Percentiles rank a stretch among this genome's conserved stretches.
Conservation (phyloP, 2,329 filamentous ascomycete genomes). For the Lojkania enalia region DNA sequence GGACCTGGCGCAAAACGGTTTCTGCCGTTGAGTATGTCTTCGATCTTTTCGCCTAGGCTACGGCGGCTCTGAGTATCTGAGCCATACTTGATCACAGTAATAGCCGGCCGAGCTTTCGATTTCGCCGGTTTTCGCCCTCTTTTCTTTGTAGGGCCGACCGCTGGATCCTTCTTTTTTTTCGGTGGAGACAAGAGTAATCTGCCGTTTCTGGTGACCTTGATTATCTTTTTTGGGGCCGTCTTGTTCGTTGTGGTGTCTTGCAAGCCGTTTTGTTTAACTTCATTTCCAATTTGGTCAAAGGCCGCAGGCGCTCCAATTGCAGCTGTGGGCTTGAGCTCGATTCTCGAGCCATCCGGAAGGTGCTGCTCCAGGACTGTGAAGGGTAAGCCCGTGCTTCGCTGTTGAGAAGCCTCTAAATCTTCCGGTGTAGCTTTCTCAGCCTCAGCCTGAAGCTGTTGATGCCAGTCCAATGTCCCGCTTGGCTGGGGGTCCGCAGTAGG, state of each 20-base stretch:
- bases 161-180: constrained; percentile 28
- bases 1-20: constrained; percentile 21
- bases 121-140: constrained; percentile 26
- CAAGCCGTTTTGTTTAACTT: too few relatives aligned
- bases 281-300: too few relatives aligned
- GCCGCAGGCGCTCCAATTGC: too few relatives aligned
- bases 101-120: constrained; percentile 32
- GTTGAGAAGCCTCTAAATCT: too few relatives aligned
- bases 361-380: too few relatives aligned
- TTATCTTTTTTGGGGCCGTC: constrained; percentile 36
- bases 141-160: constrained; percentile 52
- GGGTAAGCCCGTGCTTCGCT: too few relatives aligned
- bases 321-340: background rate
- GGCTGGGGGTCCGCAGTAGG: background rate
- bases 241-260: too few relatives aligned
- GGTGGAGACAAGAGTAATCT: constrained; percentile 49
- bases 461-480: constrained; percentile 23
- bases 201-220: constrained; percentile 50
- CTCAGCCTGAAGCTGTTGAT: constrained; percentile 33
- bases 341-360: too few relatives aligned
- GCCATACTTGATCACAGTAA: constrained; percentile 66
- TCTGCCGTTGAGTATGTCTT: constrained; percentile 59
- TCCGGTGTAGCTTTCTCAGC: constrained; percentile 14
- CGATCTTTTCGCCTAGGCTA: constrained; percentile 63
- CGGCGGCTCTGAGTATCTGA: constrained; percentile 50